Conservation (phyloP, 495 filamentous ascomycete species). For the Pseudevernia furfuracea region DNA sequence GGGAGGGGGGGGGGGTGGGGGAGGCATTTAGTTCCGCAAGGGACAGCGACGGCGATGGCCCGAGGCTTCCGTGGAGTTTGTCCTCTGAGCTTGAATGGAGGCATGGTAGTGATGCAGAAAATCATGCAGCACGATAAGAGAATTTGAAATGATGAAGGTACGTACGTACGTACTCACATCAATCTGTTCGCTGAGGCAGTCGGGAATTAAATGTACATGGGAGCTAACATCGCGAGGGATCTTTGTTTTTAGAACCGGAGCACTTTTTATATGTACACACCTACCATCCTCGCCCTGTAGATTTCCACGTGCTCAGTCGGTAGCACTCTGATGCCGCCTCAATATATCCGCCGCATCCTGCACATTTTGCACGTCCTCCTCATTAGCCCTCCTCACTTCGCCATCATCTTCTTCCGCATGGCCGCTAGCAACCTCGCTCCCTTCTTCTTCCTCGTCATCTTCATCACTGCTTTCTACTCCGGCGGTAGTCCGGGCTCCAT, state of each 20-base stretch:
- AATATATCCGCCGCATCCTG: slow-evolving; percentile 26
- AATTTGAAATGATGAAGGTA: too few species aligned
- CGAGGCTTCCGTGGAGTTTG: too few species aligned
- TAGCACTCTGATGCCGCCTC: slow-evolving; percentile 23
- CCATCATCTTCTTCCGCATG: slow-evolving; percentile 17
- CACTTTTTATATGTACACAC: not conserved
- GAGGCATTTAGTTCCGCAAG: too few species aligned
- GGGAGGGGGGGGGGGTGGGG: too few species aligned
- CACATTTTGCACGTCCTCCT: slow-evolving; percentile 19
- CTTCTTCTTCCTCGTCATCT: slow-evolving; percentile 27
- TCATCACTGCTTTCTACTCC: slow-evolving; percentile 27
- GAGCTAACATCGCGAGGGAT: not conserved
- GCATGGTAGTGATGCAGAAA: too few species aligned
- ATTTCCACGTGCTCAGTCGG: not conserved
- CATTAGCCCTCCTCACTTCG: slow-evolving; percentile 7
- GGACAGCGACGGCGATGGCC: too few species aligned
- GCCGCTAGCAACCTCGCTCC: slow-evolving; percentile 18
- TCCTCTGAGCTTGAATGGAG: too few species aligned
- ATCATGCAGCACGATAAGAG: too few species aligned
- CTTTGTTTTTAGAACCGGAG: not conserved
- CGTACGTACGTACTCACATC: too few species aligned
- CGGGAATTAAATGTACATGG: not conserved
- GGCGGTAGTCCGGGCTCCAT: slow-evolving; percentile 13
- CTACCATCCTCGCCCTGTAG: rapidly evolving
- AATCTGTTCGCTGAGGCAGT: too few species aligned